Base-by-base conservation (phyloP, 2,329 filamentous ascomycete genomes). In the Colletotrichum sp. region DNA sequence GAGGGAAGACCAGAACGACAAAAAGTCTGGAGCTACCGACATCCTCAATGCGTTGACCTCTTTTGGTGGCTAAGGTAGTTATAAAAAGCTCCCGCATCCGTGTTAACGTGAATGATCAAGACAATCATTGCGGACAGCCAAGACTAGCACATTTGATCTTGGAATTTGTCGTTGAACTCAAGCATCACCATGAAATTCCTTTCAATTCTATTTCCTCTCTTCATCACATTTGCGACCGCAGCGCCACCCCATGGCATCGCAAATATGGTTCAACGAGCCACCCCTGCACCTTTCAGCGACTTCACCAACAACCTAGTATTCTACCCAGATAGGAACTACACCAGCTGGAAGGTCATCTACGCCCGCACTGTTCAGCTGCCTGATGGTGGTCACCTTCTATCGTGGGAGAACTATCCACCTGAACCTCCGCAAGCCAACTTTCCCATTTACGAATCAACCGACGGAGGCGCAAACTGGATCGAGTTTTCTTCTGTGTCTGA, bases 401-500 rank as follows among this genome's bases (percentile, higher is more conserved):
- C 88, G 1, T 89, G 87, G 87, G 87, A 89, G 77, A 89, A 89
- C 81, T 89, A 90, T 81, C 86, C 85, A 31, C 87, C 87, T 11
- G 85, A 91, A 76, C 89, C 88, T 21, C 90, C 89, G 1, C 78
- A 83, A 1, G 88, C 89, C 16, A 84, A 83, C 80, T 91, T 90
- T 78, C 90, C 88, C 70, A 86, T 90, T 77, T 88, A 84, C 78
- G 81, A 84, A 73, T 90, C 87, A 57, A 82, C 77, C 16, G 89
- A 92, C 77, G 82, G 84, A 54, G 90, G 90, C 18, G 78, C 84
- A 64, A 90, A 88, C 3, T 95, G 93, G 93, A 84, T 85, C 18
- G 88, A 92, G 79, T 84, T 93, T 63, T 90, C 91, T 4, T 86
- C 86, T 18, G 89, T 94, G 12, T 84, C 89, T 12, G 93, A 94